Conservation (phyloP, 805 yeast species). For the Jamesozyma spencerorum region DNA sequence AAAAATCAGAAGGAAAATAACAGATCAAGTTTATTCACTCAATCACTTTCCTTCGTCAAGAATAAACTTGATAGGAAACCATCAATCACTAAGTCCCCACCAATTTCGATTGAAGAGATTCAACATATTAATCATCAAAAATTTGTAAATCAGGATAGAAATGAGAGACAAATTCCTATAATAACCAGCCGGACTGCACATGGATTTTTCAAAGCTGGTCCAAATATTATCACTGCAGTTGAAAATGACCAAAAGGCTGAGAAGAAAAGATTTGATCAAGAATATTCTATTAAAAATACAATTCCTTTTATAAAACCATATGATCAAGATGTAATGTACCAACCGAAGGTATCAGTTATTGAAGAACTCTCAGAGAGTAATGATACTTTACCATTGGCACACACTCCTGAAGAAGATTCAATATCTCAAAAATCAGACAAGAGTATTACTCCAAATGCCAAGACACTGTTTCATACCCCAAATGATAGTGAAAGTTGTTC, state of each 20-base stretch:
- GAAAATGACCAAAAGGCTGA: too few species aligned
- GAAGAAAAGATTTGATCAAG: neutral
- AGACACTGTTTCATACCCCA: neutral
- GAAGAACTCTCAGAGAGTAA: too few species aligned
- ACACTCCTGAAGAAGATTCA: neutral
- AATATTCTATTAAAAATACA: neutral
- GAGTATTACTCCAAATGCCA: neutral
- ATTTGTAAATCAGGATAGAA: neutral
- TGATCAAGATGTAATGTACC: neutral
- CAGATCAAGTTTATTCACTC: neutral
- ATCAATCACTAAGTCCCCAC: neutral
- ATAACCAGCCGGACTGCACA: neutral
- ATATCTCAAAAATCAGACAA: too few species aligned
- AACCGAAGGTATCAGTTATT: too few species aligned
- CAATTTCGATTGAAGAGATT: constrained; percentile 3
- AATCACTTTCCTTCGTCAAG: neutral
- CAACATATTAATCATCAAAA: constrained; percentile 1
- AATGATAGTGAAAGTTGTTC: too few species aligned
- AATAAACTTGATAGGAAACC: neutral
- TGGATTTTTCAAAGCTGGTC: too few species aligned
- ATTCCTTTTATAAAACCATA: neutral
- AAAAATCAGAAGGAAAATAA: neutral
- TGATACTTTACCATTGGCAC: too few species aligned
- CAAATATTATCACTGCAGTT: too few species aligned
- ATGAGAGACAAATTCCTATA: neutral